phyloP scores from a whole-genome alignment of 2,329 filamentous ascomycete species.

The Cladosporium sp. region DNA sequence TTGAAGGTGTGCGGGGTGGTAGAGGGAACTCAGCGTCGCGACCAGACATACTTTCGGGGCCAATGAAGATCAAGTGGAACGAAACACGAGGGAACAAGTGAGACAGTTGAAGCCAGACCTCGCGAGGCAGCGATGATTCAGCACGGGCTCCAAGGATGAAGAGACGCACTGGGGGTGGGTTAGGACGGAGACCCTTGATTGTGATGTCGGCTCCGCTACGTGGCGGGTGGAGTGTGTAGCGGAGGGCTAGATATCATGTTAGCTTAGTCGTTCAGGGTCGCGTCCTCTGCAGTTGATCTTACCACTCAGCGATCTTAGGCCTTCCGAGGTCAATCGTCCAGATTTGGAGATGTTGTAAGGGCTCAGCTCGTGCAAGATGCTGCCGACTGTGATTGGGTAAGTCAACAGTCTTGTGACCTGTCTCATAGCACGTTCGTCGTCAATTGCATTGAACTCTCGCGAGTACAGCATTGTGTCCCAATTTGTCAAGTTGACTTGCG shows the following conservation, averaged over 20 bases:
- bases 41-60: slow-evolving; percentile 93
- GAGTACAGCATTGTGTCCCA: slow-evolving; percentile 98
- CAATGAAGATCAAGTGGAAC: slow-evolving; percentile 91
- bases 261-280: not conserved
- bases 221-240: slow-evolving; percentile 91
- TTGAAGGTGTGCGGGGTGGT: slow-evolving; percentile 77
- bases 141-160: slow-evolving; percentile 94
- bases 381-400: slow-evolving; percentile 89
- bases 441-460: slow-evolving; percentile 85
- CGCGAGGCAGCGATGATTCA: slow-evolving; percentile 92
- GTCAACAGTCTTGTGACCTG: slow-evolving; percentile 92
- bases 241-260: slow-evolving; percentile 62
- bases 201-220: slow-evolving; percentile 71
- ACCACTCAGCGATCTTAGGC: slow-evolving; percentile 92
- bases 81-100: slow-evolving; percentile 91
- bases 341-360: slow-evolving; percentile 80
- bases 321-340: slow-evolving; percentile 79
- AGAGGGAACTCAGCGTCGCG: slow-evolving; percentile 91
- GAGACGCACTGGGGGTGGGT: slow-evolving; percentile 83
- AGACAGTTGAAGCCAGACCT: slow-evolving; percentile 92
- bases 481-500: slow-evolving; percentile 93
- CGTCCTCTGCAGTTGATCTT: slow-evolving; percentile 40
- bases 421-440: slow-evolving; percentile 85
- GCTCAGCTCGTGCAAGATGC: slow-evolving; percentile 89
- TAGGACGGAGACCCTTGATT: slow-evolving; percentile 77